These are phyloP conservation scores for Erysiphe pulchra DNA, from an alignment of 2,329 filamentous ascomycete species.

Conservation along the genomic window DNA sequence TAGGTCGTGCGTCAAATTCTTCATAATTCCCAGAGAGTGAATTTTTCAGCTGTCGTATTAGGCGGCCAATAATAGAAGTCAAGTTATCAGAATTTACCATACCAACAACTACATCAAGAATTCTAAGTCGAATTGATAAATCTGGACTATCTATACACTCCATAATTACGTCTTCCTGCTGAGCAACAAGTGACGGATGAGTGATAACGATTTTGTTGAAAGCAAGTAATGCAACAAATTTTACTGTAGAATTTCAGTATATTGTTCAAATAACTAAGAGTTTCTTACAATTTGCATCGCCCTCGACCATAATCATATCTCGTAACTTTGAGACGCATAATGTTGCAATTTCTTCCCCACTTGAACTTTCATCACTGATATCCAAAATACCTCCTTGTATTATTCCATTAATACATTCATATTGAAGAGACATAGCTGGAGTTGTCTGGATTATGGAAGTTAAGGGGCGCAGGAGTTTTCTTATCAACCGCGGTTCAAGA, in stretches of 20 bases:
- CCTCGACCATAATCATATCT: conserved; percentile 81
- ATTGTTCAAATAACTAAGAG: conserved; percentile 3
- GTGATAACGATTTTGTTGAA: conserved; percentile 87
- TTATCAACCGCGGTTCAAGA: conserved; percentile 69
- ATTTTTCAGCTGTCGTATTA: conserved; percentile 65
- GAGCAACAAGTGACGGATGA: conserved; percentile 65
- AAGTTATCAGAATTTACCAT: conserved; percentile 85
- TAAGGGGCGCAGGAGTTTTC: conserved; percentile 72
- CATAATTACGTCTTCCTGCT: conserved; percentile 89
- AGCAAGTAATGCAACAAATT: conserved; percentile 86
- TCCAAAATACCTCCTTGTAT: conserved; percentile 89
- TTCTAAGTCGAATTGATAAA: conserved; percentile 83
- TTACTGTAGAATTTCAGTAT: conserved; percentile 30
- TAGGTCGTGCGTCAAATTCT: conserved; percentile 21
- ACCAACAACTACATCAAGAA: conserved; percentile 69
- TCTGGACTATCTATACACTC: conserved; percentile 90
- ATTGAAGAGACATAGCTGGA: conserved; percentile 88
- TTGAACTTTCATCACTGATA: conserved; percentile 50
- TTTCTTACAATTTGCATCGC: conserved; percentile 67
- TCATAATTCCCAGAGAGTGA: conserved; percentile 25
- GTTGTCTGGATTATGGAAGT: conserved; percentile 88
- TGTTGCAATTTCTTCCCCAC: conserved; percentile 74
- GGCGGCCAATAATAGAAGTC: conserved; percentile 54
- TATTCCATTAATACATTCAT: conserved; percentile 96
- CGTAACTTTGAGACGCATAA: conserved; percentile 81